Evolutionary conservation across 2,329 filamentous ascomycete species (phyloP), one percentile per base, ranked within the genome.

Genomic region (Xylariales sp.): DNA sequence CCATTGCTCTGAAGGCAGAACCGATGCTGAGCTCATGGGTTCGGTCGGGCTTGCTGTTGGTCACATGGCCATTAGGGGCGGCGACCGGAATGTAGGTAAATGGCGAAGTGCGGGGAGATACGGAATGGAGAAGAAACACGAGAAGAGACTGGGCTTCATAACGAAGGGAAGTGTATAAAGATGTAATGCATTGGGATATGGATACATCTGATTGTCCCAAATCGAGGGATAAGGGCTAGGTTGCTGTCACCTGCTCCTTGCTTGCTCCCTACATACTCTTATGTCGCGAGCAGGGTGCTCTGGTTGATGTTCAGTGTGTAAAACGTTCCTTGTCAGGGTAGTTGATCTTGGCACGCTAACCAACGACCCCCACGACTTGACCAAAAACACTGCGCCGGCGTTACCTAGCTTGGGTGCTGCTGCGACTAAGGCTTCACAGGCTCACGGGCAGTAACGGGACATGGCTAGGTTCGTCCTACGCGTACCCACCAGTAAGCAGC

Each of bases 1-100:
- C 62, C 64, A 65, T 65, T 43, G 34, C 64, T 36, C 45, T 43
- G 36, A 28, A n/a, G 30, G 36, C 34, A 43, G 16, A 61, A 43
- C 50, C 43, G 45, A 52, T 62, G 34, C 41, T 55, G 46, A 64
- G 46, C 36, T 23, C 45, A 57, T 36, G 45, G 12, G 36, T 32
- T 53, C 49, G 43, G 49, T 49, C 43, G 39, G 18, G 41, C 41
- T 48, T 53, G 56, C 14, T 41, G n/a, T 16, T 39, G 23, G 41
- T 65, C n/a, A 60, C 49, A 48, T 64, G 28, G n/a, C 62, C 55
- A 54, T 60, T n/a, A 6, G n/a, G 14, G n/a, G 58, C n/a, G 23
- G 23, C 18, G 14, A 60, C 34, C 34, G 32, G 30, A 14, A 43
- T 39, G 46, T n/a, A 14, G 23, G 39, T 53, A 41, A 46, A 52